A percentile compares a stretch with the other conserved stretches of the same genome.
These are phyloP conservation scores for Chaetoscypha palmicola DNA, from an alignment of 2,329 filamentous ascomycete genomes.

Conservation along the genomic window DNA sequence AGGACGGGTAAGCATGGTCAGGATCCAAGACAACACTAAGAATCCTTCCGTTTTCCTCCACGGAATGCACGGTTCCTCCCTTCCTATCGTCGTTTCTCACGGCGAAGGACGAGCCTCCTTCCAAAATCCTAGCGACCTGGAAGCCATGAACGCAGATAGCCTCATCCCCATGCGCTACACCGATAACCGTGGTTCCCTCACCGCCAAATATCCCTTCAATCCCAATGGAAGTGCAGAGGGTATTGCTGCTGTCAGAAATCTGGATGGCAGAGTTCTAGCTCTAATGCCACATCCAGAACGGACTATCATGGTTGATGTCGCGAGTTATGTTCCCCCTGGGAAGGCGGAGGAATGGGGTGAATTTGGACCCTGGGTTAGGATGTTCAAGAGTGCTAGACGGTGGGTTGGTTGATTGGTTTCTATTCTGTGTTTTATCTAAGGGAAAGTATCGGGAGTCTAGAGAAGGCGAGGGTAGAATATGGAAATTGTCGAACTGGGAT, in stretches of 20 bases:
- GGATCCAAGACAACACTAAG: slow-evolving; percentile 57
- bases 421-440: too few relatives aligned
- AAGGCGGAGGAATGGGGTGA: slow-evolving; percentile 58
- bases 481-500: too few relatives aligned
- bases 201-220: slow-evolving; percentile 82
- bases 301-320: slow-evolving; percentile 58
- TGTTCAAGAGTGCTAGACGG: slow-evolving; percentile 66
- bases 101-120: slow-evolving; percentile 82
- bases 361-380: slow-evolving; percentile 60
- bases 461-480: too few relatives aligned
- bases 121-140: slow-evolving; percentile 43
- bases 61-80: slow-evolving; percentile 73
- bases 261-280: slow-evolving; percentile 60
- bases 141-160: slow-evolving; percentile 54
- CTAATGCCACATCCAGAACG: slow-evolving; percentile 72
- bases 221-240: slow-evolving; percentile 65
- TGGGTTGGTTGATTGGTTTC: slow-evolving; percentile 65
- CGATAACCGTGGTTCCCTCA: slow-evolving; percentile 69
- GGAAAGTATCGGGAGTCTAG: too few relatives aligned
- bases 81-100: slow-evolving; percentile 85
- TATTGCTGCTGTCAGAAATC: slow-evolving; percentile 59
- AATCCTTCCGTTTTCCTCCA: slow-evolving; percentile 76
- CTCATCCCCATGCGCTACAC: slow-evolving; percentile 77
- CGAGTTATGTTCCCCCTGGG: slow-evolving; percentile 55
- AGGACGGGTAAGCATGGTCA: slow-evolving; percentile 78